Conservation (phyloP, 2,329 filamentous ascomycete genomes). For the Monosporascus sp. region DNA sequence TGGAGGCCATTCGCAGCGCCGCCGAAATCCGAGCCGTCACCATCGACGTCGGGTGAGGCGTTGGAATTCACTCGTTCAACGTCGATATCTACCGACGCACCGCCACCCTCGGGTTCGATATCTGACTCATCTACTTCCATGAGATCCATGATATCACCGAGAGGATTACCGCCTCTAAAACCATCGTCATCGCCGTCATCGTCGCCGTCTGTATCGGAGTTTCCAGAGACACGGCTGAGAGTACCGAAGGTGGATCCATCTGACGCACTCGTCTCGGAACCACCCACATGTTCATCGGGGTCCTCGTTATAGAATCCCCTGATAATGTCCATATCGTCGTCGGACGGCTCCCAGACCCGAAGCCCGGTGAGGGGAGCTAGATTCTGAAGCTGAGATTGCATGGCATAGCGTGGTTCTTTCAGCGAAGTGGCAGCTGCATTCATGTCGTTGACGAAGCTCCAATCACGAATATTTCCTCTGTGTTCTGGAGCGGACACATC, state of each 20-base stretch:
- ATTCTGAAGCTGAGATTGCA: conserved; percentile 17
- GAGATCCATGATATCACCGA: neutral
- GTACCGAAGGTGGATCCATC: neutral
- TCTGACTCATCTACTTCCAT: neutral
- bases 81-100: too few species aligned
- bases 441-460: conserved; percentile 29
- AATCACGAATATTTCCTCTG: conserved; percentile 23
- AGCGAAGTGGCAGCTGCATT: conserved; percentile 16
- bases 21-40: too few species aligned
- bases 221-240: neutral
- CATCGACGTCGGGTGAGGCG: too few species aligned
- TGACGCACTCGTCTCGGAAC: conserved; percentile 1
- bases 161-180: neutral
- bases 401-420: conserved; percentile 12
- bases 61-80: too few species aligned
- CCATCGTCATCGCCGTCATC: conserved; percentile 2
- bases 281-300: neutral
- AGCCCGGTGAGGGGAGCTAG: conserved; percentile 14
- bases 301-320: conserved; percentile 17
- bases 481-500: conserved; percentile 26
- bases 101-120: neutral
- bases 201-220: neutral
- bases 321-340: conserved; percentile 13
- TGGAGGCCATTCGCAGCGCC: too few species aligned
- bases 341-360: conserved; percentile 7